Base-by-base conservation (phyloP, 164 flowering plant genomes). In the Pachysandra terminalis region DNA sequence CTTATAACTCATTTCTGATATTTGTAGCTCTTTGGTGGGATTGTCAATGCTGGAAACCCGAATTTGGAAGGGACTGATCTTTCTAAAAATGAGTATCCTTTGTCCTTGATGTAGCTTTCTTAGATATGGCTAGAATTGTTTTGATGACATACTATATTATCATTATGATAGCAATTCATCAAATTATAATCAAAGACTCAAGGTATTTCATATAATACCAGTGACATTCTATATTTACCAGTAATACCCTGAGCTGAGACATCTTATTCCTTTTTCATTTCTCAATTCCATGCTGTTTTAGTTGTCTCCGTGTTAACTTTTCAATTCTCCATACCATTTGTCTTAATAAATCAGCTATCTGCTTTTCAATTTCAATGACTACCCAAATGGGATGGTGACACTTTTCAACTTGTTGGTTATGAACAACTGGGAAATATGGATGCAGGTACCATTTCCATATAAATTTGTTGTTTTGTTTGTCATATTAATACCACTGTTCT, bases 381-480 rank as follows among this genome's bases (percentile, higher is more conserved):
- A 89, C 77, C 97, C 97, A 48, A 95, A 87, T 80, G 97, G 97
- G 21, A 95, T 95, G 97, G 96, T 95, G 74, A 92, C 99, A 58
- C 92, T 93, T 63, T 95, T 90, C 85, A 91, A 90, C 77, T 74
- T 95, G 84, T 74, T 95, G 25, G 96, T 92, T 67, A 85, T 92
- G 97, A 86, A 86, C 13, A 88, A 87, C 70, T 90, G 97, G 97
- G 96, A 92, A 77, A 69, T 68, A 0, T 95, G 97, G 97, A 95
- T 95, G 99, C 81, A 94, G 98, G 98, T 94, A 87, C 7, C 19
- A 45, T 32, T 32, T 32, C 37, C 3, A 7, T 32, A 32, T 32
- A 7, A 32, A 32, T 32, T 32, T 21, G 19, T 62, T 32, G n/a
- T 73, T 13, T 15, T 52, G 5, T 17, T 21, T 64, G n/a, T 65